Conservation (phyloP, 306 rosid species). For the apple (Malus domestica) region DNA sequence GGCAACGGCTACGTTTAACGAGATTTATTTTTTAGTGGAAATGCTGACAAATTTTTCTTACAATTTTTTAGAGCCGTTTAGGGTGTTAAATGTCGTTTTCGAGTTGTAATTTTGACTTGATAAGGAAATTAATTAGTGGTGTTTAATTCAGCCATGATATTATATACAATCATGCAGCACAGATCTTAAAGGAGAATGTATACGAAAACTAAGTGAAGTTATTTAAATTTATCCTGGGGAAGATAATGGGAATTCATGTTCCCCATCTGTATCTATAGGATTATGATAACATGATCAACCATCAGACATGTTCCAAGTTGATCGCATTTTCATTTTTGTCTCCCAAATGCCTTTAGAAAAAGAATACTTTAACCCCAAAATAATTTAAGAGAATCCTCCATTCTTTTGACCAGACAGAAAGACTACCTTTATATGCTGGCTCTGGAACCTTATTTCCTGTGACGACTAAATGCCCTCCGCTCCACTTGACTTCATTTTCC, state of each 20-base stretch:
- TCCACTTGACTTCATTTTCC: background rate
- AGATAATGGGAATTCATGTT: conserved; percentile 11
- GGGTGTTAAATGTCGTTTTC: background rate
- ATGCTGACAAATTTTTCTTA: background rate
- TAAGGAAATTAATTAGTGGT: no score
- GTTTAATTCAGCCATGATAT: background rate
- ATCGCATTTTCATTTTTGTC: conserved; percentile 24
- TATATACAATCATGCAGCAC: background rate
- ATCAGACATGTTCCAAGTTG: conserved; percentile 11
- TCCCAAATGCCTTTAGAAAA: conserved; percentile 19
- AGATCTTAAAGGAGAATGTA: background rate
- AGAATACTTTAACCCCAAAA: conserved; percentile 19
- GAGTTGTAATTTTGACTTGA: background rate
- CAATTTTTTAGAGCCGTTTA: background rate
- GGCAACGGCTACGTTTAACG: no score
- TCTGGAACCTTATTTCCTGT: background rate
- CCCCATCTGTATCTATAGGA: conserved; percentile 5
- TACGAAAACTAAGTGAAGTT: background rate
- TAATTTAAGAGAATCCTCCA: conserved; percentile 25
- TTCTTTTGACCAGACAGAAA: conserved; percentile 31
- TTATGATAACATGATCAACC: conserved; percentile 3
- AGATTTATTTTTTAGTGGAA: no score
- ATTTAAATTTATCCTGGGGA: conserved; percentile 6
- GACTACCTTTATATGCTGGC: conserved; percentile 5
- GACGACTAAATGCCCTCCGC: background rate